Conservation (phyloP, 495 filamentous ascomycete genomes). For the Venustampulla echinocandica region DNA sequence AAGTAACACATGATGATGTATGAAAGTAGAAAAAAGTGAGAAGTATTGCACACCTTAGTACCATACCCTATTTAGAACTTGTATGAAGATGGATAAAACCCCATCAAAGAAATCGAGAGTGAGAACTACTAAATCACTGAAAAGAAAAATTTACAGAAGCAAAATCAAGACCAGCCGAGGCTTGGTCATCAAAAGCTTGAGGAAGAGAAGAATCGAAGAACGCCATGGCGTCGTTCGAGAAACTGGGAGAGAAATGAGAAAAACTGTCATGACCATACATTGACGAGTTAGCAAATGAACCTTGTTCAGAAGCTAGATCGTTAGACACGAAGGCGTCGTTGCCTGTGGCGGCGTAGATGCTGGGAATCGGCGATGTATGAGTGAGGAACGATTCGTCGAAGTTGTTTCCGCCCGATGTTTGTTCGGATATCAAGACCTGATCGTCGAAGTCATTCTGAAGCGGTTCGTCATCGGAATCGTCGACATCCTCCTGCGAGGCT, state of each 20-base stretch:
- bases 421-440: background rate
- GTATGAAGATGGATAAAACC: background rate
- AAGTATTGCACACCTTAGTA: conserved; percentile 8
- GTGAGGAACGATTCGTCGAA: conserved; percentile 1
- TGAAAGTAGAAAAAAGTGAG: conserved; percentile 3
- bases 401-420: background rate
- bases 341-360: conserved; percentile 9
- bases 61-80: conserved; percentile 4
- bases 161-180: background rate
- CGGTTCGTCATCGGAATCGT: conserved; percentile 12
- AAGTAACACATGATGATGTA: background rate
- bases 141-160: background rate
- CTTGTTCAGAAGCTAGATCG: conserved; percentile 16
- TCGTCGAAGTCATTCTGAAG: conserved; percentile 9
- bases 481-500: conserved; percentile 10
- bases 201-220: conserved; percentile 6
- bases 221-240: conserved; percentile 2
- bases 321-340: conserved; percentile 13
- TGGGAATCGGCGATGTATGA: conserved; percentile 4
- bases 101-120: background rate
- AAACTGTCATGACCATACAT: background rate
- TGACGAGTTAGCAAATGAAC: conserved; percentile 3
- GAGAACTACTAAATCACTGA: conserved; percentile 2
- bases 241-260: background rate
- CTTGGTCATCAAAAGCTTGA: conserved; percentile 6